Percentiles rank a stretch among this genome's conserved stretches.
phyloP scores from a whole-genome alignment of 2,329 filamentous ascomycete species.

The Monilinia fructigena region DNA sequence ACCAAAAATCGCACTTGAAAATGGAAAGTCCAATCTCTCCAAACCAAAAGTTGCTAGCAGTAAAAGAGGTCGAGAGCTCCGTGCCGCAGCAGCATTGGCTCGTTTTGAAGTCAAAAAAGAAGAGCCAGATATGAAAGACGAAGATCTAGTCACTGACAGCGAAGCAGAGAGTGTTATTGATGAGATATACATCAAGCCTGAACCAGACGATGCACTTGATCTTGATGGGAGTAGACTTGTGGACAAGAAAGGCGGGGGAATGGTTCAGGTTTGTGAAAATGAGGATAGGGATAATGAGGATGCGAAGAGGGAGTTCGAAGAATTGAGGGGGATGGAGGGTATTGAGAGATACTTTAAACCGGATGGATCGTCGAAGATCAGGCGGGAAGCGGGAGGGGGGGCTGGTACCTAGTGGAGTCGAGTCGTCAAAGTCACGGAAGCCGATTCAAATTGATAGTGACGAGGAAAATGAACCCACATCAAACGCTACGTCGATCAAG shows the following conservation, averaged over 20 bases:
- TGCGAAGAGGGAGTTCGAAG: slow-evolving; percentile 62
- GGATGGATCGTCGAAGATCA: not conserved
- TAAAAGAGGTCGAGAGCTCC: slow-evolving; percentile 57
- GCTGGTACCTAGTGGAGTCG: fast-evolving
- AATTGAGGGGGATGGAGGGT: slow-evolving; percentile 55
- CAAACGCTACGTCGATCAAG: not conserved
- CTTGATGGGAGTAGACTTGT: slow-evolving; percentile 62
- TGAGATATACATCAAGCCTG: slow-evolving; percentile 44
- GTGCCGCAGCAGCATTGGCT: slow-evolving; percentile 60
- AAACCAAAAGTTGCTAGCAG: slow-evolving; percentile 62
- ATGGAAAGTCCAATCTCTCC: slow-evolving; percentile 51
- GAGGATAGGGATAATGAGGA: slow-evolving; percentile 58
- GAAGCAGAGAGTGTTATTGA: slow-evolving; percentile 50
- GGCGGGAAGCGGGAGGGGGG: not conserved
- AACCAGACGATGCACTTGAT: slow-evolving; percentile 58
- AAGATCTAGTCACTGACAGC: slow-evolving; percentile 45
- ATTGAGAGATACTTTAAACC: slow-evolving; percentile 36
- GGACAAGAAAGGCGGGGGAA: slow-evolving; percentile 63
- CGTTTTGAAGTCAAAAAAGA: slow-evolving; percentile 51
- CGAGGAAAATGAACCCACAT: not conserved
- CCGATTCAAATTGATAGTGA: not conserved
- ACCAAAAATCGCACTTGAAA: slow-evolving; percentile 42
- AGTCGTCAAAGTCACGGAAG: not conserved
- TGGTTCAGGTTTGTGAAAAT: slow-evolving; percentile 75
- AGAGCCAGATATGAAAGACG: slow-evolving; percentile 41